Evolutionary conservation across 345 rosid genomes (phyloP).

Genomic region (Melaleuca quinquenervia): DNA sequence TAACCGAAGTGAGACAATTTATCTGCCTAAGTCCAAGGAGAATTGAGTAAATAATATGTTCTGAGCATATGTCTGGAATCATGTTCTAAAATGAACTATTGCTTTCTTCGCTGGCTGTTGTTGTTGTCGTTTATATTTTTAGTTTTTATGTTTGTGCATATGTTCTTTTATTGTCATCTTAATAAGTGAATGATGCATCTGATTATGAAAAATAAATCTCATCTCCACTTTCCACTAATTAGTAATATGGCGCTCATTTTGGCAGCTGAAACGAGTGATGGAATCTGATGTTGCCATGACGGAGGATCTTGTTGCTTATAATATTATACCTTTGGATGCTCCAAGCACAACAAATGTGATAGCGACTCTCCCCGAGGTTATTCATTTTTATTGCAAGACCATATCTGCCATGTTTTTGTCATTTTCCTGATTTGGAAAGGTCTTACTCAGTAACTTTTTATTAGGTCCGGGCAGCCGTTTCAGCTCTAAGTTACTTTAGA

Average conservation of each 20-base stretch:
- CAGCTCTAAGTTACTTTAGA: conserved; percentile 52
- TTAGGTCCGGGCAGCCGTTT: conserved; percentile 80
- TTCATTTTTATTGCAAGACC: not conserved
- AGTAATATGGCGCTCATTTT: not conserved
- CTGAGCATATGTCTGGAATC: not conserved
- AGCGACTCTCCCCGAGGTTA: conserved; percentile 70
- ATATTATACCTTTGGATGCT: conserved; percentile 80
- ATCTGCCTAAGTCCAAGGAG: not conserved
- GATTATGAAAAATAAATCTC: not conserved
- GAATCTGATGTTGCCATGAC: conserved; percentile 94
- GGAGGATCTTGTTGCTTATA: conserved; percentile 82
- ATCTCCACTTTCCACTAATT: not conserved
- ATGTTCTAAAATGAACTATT: not conserved
- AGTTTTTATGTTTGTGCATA: not conserved
- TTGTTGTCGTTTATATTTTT: not conserved
- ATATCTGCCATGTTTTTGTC: conserved; percentile 5
- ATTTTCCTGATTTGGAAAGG: not conserved
- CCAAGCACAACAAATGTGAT: conserved; percentile 62
- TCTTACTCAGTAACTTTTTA: not conserved
- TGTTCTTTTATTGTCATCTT: not conserved
- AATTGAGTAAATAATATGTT: not conserved
- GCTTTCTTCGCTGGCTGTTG: not conserved
- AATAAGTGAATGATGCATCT: not conserved
- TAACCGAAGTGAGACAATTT: not conserved
- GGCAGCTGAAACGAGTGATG: conserved; percentile 74